Evolutionary conservation across 169 alveolate genomes (phyloP), one percentile per base, ranked within the genome.

Genomic region (Nephromyces sp.): DNA sequence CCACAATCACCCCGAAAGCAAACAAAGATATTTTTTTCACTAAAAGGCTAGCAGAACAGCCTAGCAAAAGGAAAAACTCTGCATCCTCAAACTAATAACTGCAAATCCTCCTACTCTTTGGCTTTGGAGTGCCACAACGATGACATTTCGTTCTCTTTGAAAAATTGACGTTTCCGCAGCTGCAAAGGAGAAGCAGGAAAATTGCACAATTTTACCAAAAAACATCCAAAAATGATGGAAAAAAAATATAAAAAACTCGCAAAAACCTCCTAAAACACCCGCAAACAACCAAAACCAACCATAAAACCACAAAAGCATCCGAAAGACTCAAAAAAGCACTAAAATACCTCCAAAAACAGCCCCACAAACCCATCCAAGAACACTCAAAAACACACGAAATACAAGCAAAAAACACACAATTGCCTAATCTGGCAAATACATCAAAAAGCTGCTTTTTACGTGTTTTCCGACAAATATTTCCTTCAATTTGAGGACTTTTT

Each of bases 91-190:
- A n/a, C n/a, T n/a, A n/a, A n/a, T n/a, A n/a, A n/a, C n/a, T n/a
- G n/a, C n/a, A n/a, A n/a, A n/a, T 43, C 25, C n/a, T 43, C 57
- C n/a, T 43, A 72, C 89, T 81, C 63, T 80, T 77, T 3, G 89
- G 84, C 21, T 86, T 65, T 22, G 77, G 79, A 24, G 72, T 52
- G 57, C 88, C 87, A 68, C 93, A 88, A 33, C 85, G 57, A 65
- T 82, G 81, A 63, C 93, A 88, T 68, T 70, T 78, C 24, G 84
- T 71, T 33, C 93, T 75, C 75, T 88, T 87, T n/a, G 92, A 67
- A 52, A 80, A 87, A 57, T 88, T 88, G 27, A 87, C 70, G 71
- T 84, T 84, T 31, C 87, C 71, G 65, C 93, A 86, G 28, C 68
- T 62, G 51, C 15, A 62, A 43, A 15, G 57, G 25, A 43, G 15